A percentile compares a stretch with the other conserved stretches of the same genome.
These are phyloP conservation scores for Diutina sp. DNA, from an alignment of 1,139 yeast species.

Conservation along the genomic window DNA sequence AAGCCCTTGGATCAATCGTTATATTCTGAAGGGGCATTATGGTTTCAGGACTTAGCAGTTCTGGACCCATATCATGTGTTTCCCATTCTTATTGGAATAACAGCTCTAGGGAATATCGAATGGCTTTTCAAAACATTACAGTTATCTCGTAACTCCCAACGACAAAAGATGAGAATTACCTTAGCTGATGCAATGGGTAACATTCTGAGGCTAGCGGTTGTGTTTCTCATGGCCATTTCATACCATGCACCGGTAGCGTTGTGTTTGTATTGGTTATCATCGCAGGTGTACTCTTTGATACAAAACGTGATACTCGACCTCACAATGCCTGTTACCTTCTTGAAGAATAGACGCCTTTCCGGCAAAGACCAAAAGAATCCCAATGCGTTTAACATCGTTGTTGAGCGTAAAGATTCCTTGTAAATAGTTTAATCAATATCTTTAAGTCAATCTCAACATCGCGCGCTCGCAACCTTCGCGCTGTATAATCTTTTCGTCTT, in stretches of 20 bases:
- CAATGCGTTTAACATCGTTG: not conserved
- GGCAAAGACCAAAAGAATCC: not conserved
- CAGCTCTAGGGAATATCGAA: constrained; percentile 68
- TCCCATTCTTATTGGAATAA: constrained; percentile 59
- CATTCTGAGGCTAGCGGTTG: constrained; percentile 60
- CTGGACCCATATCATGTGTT: constrained; percentile 52
- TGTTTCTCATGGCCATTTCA: constrained; percentile 72
- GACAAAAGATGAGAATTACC: constrained; percentile 38
- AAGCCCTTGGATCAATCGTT: constrained; percentile 44
- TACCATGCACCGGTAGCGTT: constrained; percentile 80
- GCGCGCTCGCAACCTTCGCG: not conserved
- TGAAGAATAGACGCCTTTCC: not conserved
- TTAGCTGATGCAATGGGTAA: constrained; percentile 49
- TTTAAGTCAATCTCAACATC: not conserved
- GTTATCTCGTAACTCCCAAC: constrained; percentile 22
- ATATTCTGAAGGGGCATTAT: constrained; percentile 40
- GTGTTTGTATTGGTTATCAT: constrained; percentile 76
- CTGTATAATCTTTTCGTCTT: not conserved
- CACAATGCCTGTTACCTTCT: constrained; percentile 37
- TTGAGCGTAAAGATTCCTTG: not conserved
- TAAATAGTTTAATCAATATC: not conserved
- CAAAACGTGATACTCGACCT: constrained; percentile 69
- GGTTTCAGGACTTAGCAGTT: constrained; percentile 48
- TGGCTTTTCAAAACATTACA: constrained; percentile 52
- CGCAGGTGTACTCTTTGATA: constrained; percentile 59